Evolutionary conservation across 1,284 basidiomycete species (phyloP).

Genomic region (Sporisorium exsertum): DNA sequence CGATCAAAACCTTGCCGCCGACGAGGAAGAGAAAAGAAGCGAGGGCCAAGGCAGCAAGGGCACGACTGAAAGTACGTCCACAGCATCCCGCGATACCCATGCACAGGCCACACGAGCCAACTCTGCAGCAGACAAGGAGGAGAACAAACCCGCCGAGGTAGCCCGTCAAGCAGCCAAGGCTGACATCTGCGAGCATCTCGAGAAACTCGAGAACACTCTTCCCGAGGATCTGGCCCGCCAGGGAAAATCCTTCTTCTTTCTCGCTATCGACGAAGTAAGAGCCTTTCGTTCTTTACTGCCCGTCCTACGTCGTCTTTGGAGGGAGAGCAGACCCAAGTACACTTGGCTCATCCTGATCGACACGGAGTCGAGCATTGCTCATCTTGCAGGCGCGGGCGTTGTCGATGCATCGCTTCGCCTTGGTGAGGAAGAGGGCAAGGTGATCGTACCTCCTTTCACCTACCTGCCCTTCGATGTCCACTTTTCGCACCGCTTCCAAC

Average conservation of each 20-base stretch:
- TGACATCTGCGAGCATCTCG: not conserved
- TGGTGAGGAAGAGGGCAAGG: too few relatives aligned
- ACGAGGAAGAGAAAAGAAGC: not conserved
- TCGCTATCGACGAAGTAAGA: not conserved
- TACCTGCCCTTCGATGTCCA: conserved; percentile 11
- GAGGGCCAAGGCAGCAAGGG: not conserved
- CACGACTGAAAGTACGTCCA: too few relatives aligned
- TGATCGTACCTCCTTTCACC: conserved; percentile 10
- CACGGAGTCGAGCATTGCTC: too few relatives aligned
- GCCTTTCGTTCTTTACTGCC: not conserved
- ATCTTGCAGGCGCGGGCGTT: too few relatives aligned
- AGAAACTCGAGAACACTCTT: not conserved
- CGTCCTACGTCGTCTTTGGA: not conserved
- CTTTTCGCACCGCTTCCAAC: not conserved
- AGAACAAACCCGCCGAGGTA: not conserved
- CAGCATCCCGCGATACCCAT: too few relatives aligned
- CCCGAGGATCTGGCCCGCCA: not conserved
- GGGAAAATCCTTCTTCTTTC: not conserved
- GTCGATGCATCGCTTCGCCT: too few relatives aligned
- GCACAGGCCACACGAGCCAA: too few relatives aligned
- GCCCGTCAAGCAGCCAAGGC: not conserved
- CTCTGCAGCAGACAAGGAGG: too few relatives aligned
- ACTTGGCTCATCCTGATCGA: conserved; percentile 1
- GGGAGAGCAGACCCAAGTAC: not conserved
- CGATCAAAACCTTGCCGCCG: not conserved